phyloP scores from a whole-genome alignment of 176 grass and related monocot genomes.

The Avena atlantica region DNA sequence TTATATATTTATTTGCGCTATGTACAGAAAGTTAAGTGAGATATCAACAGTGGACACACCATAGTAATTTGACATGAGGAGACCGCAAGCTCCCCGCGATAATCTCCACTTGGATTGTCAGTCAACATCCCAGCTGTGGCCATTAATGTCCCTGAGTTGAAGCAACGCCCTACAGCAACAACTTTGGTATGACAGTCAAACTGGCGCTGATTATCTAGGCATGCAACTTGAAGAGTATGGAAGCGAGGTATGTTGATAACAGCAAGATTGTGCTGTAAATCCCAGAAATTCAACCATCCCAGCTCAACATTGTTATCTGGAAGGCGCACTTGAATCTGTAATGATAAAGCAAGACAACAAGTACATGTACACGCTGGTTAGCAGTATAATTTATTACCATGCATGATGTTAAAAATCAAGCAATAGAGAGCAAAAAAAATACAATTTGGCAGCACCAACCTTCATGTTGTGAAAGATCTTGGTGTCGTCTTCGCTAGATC shows the following conservation, averaged over 20 bases:
- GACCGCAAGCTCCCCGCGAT: background rate
- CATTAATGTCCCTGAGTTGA: conserved; percentile 5
- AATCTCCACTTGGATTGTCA: background rate
- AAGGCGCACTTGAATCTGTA: conserved; percentile 17
- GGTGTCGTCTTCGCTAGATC: background rate
- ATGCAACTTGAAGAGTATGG: background rate
- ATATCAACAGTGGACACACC: background rate
- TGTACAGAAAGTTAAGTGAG: background rate
- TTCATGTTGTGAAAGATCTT: background rate
- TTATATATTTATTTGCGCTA: background rate
- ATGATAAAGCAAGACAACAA: background rate
- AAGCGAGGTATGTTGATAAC: background rate
- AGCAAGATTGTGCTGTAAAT: conserved; percentile 8
- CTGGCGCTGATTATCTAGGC: background rate
- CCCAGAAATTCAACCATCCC: background rate
- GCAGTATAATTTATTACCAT: background rate
- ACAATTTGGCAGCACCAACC: background rate
- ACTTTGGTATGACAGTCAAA: background rate
- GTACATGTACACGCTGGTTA: background rate
- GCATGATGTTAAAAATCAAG: conserved; percentile 1
- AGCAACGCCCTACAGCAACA: conserved; percentile 16
- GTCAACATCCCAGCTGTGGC: conserved; percentile 11
- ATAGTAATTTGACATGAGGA: conserved; percentile 11
- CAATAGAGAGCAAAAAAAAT: background rate
- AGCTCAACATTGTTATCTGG: background rate